Conservation (phyloP, 2,329 filamentous ascomycete genomes). For the Cladosporium sp. region DNA sequence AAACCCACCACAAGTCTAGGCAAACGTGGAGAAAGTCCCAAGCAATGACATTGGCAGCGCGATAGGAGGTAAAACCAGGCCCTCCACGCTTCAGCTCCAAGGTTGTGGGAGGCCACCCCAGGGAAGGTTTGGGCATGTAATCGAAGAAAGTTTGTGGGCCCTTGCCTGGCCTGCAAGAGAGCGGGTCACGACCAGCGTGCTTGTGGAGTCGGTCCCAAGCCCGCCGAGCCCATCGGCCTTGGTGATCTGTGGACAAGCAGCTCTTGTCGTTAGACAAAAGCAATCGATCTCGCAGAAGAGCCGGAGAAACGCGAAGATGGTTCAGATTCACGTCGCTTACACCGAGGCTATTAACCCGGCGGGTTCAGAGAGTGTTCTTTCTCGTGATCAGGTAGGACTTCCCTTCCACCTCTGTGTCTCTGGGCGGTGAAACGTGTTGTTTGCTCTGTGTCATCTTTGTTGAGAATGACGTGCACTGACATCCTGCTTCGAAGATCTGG, state of each 20-base stretch:
- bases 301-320: constrained; percentile 26
- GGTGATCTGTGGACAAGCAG: constrained; percentile 7
- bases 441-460: not conserved
- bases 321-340: constrained; percentile 38
- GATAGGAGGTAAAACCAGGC: too few species aligned
- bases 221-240: constrained; percentile 2
- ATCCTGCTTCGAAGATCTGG: constrained; percentile 31
- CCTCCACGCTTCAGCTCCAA: not conserved
- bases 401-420: not conserved
- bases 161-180: not conserved
- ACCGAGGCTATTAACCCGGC: constrained; percentile 44
- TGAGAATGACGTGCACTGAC: constrained; percentile 18
- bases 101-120: not conserved
- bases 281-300: not conserved
- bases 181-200: not conserved
- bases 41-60: constrained; percentile 1
- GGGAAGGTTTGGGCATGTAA: not conserved
- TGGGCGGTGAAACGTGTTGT: not conserved
- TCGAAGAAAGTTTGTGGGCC: constrained; percentile 7
- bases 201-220: not conserved
- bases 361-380: constrained; percentile 35
- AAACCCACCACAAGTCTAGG: not conserved
- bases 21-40: not conserved
- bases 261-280: constrained; percentile 15
- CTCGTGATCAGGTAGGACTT: constrained; percentile 11